Evolutionary conservation across 257 asterid species (phyloP).

Genomic region (Voacanga thouarsii): DNA sequence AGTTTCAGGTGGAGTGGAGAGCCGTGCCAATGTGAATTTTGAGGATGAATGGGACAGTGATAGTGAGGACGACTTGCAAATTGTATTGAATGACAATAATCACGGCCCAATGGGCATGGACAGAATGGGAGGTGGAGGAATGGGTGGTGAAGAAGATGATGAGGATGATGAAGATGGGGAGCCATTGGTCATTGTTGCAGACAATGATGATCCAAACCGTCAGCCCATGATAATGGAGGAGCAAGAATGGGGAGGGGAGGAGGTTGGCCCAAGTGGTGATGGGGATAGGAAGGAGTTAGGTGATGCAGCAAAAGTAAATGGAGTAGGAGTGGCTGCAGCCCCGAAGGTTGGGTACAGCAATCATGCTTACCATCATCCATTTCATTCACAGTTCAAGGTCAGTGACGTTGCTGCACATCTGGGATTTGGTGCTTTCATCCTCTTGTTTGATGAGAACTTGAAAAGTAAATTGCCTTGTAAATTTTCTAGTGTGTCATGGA

Average conservation of each 20-base stretch:
- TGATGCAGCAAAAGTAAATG: slow-evolving; percentile 59
- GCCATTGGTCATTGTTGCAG: slow-evolving; percentile 72
- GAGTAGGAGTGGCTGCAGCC: slow-evolving; percentile 48
- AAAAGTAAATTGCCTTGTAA: slow-evolving; percentile 44
- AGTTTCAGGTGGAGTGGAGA: slow-evolving; percentile 43
- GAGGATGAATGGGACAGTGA: slow-evolving; percentile 75
- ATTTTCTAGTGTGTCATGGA: slow-evolving; percentile 34
- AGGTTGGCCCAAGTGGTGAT: slow-evolving; percentile 48
- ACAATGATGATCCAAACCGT: slow-evolving; percentile 52
- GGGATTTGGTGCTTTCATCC: slow-evolving; percentile 42
- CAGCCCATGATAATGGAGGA: slow-evolving; percentile 56
- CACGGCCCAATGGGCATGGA: slow-evolving; percentile 59
- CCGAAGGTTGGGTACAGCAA: slow-evolving; percentile 66
- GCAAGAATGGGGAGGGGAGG: slow-evolving; percentile 69
- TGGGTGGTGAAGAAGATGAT: slow-evolving; percentile 37
- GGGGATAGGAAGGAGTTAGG: slow-evolving; percentile 71
- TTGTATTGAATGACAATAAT: slow-evolving; percentile 64
- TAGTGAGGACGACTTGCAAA: slow-evolving; percentile 69
- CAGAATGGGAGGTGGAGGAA: slow-evolving; percentile 34
- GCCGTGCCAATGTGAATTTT: slow-evolving; percentile 31
- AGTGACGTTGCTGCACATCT: slow-evolving; percentile 49
- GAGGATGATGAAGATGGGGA: slow-evolving; percentile 81
- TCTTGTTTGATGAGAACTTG: slow-evolving; percentile 64
- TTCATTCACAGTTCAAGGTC: slow-evolving; percentile 97
- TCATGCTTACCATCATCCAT: slow-evolving; percentile 64